A percentile compares a stretch with the other conserved stretches of the same genome.
Conservation (phyloP, 2,329 filamentous ascomycete species). For the Phyllosticta ampelicida region DNA sequence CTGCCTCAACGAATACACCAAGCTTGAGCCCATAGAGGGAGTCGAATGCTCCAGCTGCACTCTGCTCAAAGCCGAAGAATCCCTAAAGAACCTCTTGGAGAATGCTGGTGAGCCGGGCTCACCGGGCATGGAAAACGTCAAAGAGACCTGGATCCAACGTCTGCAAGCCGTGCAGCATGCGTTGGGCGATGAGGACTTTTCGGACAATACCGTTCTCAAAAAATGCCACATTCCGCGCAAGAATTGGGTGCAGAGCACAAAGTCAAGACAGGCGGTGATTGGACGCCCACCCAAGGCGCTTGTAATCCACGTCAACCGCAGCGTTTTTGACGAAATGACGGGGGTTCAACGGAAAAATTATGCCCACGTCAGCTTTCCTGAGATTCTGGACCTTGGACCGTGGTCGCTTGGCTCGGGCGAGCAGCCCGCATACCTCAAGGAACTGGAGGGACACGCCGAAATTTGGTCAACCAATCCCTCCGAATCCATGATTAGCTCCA, state of each 20-base stretch:
- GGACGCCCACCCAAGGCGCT: conserved; percentile 71
- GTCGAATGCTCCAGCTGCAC: conserved; percentile 92
- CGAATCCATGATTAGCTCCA: conserved; percentile 57
- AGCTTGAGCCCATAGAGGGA: conserved; percentile 73
- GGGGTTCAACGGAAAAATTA: conserved; percentile 75
- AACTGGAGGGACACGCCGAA: conserved; percentile 38
- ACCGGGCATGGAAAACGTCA: background rate
- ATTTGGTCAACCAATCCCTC: conserved; percentile 60
- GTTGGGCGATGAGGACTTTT: conserved; percentile 69
- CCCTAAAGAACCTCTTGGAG: conserved; percentile 33
- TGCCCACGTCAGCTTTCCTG: conserved; percentile 67
- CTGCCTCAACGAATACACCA: conserved; percentile 73
- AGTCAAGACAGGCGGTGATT: conserved; percentile 81
- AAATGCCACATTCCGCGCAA: conserved; percentile 42
- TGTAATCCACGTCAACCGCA: conserved; percentile 82
- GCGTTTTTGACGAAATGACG: conserved; percentile 76
- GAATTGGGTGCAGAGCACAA: conserved; percentile 64
- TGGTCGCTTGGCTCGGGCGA: conserved; percentile 64
- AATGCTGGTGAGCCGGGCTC: conserved; percentile 1
- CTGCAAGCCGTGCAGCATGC: conserved; percentile 58
- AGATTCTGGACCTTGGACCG: conserved; percentile 61
- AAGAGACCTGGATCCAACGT: conserved; percentile 26
- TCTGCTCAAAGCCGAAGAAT: conserved; percentile 47
- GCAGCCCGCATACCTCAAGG: conserved; percentile 15
- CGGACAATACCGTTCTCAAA: conserved; percentile 42